Evolutionary conservation across 2,329 filamentous ascomycete genomes (phyloP), one percentile per base, ranked within the genome.

Genomic region (Microdochium bolleyi): DNA sequence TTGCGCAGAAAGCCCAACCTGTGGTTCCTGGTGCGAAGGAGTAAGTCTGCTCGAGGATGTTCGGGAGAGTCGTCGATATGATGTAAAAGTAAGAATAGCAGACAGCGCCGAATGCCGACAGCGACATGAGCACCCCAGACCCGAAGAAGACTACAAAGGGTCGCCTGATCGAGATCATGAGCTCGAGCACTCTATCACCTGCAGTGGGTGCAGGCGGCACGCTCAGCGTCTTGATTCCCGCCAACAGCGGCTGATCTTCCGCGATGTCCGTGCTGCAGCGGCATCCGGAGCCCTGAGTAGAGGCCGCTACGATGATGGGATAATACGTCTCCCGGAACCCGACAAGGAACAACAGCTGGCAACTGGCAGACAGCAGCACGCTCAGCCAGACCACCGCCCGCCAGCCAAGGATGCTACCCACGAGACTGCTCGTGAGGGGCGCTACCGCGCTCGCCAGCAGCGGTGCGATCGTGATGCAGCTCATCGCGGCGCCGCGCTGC

Each of bases 231-330:
- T 59, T 62, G 30, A 69, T 56, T 11, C 57, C 48, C 13, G 53
- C 37, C 44, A 85, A 64, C 48, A 85, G 81, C 1, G 73, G 67
- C 41, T 82, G 72, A 59, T 76, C 78, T 16, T 34, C 30, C 9
- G 16, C 30, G 30, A 34, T 16, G 16, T 16, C 16, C 9, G 30
- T 34, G 9, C 9, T 16, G 30, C 30, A 34, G n/a, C n/a, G n/a
- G 16, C 30, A 34, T 34, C 30, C 30, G 9, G 30, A 9, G 16
- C 30, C 30, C 30, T 34, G 30, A 9, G 9, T 34, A 9, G 30
- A 34, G 9, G 30, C 9, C 9, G 30, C 30, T 34, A 16, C 30
- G 8, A 34, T 34, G 30, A 34, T 16, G 30, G 30, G 30, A 16
- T 34, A 34, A 16, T 34, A 34, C 8, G 30, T 34, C 30, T 34